Base-by-base conservation (phyloP, 768 basidiomycete species). In the Gymnopilus dilepis region DNA sequence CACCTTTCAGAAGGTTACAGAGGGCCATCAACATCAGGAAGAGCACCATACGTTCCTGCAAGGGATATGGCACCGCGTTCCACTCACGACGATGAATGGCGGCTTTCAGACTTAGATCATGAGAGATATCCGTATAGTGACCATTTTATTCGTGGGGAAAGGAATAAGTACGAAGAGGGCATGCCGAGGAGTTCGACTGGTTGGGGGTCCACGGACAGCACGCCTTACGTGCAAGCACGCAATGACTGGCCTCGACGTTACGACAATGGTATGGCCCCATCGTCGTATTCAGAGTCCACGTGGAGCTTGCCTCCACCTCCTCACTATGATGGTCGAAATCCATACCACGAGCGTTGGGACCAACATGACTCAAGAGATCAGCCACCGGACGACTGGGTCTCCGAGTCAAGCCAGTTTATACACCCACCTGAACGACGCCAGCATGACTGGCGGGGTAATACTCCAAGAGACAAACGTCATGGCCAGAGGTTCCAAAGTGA, bases 1-100 rank as follows among this genome's bases (percentile, higher is more conserved):
- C 80, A 78, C 65, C 81, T 78, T 64, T 76, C 81, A 45, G 84
- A 87, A 67, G 77, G 71, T 62, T 80, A 80, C 73, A 81, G 79
- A 73, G 67, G 81, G 15, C 72, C 83, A 37, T 77, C 82, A 41
- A 74, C 76, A 17, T 76, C 83, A 47, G 74, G 70, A 65, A 79
- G 81, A 62, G 64, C 72, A 28, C 69, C 77, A 19, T 84, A 82
- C 68, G 80, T 80, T 62, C 73, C 75, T 64, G 82, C 72, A 69
- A 80, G 84, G 68, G 87, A 87, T 55, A 74, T 79, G 11, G 76
- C 83, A 17, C 84, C 86, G 65, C 81, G 84, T 69, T 79, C 76
- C 67, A 82, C 77, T 68, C 84, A 78, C 67, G 81, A 81, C 40
- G 76, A 81, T 61, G 81, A 80, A 65, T 87, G 87, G 85, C 81